Conservation (phyloP, 176 grass and related monocot genomes). For the Hyparrhenia diplandra region DNA sequence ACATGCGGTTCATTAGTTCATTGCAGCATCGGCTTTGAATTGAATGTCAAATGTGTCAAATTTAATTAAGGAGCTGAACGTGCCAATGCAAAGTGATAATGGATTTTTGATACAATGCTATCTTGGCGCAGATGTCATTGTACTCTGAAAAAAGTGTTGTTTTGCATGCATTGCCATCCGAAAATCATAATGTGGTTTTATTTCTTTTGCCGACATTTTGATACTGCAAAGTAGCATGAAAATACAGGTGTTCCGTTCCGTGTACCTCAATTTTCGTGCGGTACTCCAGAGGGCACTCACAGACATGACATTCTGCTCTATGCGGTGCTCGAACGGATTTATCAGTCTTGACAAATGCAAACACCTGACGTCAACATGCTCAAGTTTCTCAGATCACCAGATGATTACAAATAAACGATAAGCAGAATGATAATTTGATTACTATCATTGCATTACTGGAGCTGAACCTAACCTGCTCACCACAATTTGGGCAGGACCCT, state of each 20-base stretch:
- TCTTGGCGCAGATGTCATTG: neutral
- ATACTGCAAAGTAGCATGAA: neutral
- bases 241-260: neutral
- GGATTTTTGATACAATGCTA: neutral
- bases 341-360: conserved; percentile 84
- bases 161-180: neutral
- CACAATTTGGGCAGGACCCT: conserved; percentile 89
- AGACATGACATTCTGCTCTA: conserved; percentile 92
- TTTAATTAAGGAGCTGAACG: neutral
- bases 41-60: neutral
- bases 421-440: neutral
- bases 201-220: neutral
- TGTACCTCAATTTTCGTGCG: conserved; percentile 88
- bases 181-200: neutral
- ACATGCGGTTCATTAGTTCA: neutral
- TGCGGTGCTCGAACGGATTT: conserved; percentile 57
- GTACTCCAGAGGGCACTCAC: conserved; percentile 72
- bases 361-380: conserved; percentile 54
- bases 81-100: no score
- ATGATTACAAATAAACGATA: conserved; percentile 1
- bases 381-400: neutral
- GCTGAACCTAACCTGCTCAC: conserved; percentile 71
- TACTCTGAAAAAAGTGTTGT: neutral
- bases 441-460: neutral
- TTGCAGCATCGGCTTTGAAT: neutral